phyloP scores from a whole-genome alignment of 148 eudicot genomes.

The Mesembryanthemum crystallinum region DNA sequence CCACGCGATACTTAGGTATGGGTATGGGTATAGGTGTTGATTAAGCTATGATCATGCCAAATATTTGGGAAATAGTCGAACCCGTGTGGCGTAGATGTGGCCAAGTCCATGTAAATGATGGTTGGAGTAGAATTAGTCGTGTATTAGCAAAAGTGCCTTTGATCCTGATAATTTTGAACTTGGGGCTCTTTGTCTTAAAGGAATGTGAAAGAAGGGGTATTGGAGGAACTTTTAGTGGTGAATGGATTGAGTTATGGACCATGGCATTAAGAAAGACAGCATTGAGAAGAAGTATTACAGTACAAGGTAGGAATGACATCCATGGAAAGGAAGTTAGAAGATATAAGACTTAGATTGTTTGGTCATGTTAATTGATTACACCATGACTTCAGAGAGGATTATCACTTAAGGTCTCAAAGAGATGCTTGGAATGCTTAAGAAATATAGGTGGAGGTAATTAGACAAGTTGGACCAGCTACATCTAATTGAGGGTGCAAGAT shows the following conservation, averaged over 20 bases:
- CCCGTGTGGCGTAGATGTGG: neutral
- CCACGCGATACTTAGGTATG: neutral
- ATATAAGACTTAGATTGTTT: neutral
- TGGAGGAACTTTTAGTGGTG: neutral
- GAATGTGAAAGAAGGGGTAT: neutral
- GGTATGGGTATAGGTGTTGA: neutral
- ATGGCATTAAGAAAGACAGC: too few species aligned
- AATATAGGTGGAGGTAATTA: neutral
- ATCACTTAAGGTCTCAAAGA: neutral
- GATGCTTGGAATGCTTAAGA: neutral
- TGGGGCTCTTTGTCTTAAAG: neutral
- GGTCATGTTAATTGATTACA: neutral
- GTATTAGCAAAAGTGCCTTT: too few species aligned
- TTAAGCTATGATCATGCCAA: neutral
- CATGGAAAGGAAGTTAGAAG: neutral
- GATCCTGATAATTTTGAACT: neutral
- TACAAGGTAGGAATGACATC: neutral
- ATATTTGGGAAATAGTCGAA: neutral
- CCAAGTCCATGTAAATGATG: too few species aligned
- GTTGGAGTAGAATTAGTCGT: too few species aligned
- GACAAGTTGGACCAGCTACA: neutral
- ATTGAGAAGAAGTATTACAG: neutral
- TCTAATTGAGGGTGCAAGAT: neutral
- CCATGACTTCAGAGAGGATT: neutral
- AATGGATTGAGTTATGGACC: neutral